Base-by-base conservation (phyloP, 108 stramenopile genomes). In the Chaetoceros tenuissimus region DNA sequence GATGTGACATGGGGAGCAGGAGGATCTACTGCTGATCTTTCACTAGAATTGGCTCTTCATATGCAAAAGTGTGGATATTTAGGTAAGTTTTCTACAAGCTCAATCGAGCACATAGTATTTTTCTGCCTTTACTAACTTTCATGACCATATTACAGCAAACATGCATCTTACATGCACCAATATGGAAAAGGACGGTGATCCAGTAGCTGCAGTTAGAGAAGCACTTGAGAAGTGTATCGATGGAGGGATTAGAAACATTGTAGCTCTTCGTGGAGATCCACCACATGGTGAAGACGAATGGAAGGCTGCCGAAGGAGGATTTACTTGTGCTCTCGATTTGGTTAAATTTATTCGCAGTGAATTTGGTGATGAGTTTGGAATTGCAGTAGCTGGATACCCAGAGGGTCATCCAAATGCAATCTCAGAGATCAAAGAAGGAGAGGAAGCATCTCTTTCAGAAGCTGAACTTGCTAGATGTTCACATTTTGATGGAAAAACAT, bases 1-100 rank as follows among this genome's bases (percentile, higher is more conserved):
- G 99, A 99, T 69, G 84, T 98, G 70, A 99, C 99, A 7, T 99
- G 97, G 98, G 99, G 99, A 60, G 99, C 99, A 26, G 99, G 99
- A 28, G 99, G 99, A 20, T 94, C 92, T 55, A 99, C 99, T 21
- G 92, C 96, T 17, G 96, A 97, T 2, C 77, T 98, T 25, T 95
- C 95, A 8, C 56, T 99, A 57, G 82, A 98, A 20, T 72, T 99
- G 28, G 87, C 91, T 22, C 51, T 79, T 13, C 77, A 94, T 53
- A 81, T 84, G 7, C 85, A 94, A 44, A 55, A 79, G 40, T 69
- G 74, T 24, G 98, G 98, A 25, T 92, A 95, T 48, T 86, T 94
- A 18, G 34, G 34, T 40, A 40, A 40, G 34, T 40, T 40, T 40
- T 40, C 13, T 40, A 13, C 13, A 40, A 40, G 8, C 34, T 40